Evolutionary conservation across 148 eudicot genomes (phyloP), one percentile per base, ranked within the genome.

Genomic region (Talinum fruticosum): DNA sequence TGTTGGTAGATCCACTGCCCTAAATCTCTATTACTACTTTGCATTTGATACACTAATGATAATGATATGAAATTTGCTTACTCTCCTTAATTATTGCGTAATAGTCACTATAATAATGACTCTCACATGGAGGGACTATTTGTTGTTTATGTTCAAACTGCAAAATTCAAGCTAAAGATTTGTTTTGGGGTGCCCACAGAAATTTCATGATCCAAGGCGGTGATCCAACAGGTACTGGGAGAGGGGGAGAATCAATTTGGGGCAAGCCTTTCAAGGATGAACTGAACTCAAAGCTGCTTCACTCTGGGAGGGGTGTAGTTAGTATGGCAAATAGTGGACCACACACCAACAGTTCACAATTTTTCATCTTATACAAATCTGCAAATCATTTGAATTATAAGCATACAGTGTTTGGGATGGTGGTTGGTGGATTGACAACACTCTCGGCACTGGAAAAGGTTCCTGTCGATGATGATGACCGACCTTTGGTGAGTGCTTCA

Each of bases 141-240:
- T n/a, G 4, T 71, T 72, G 14, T 49, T 15, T 68, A 57, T 37
- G 36, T 59, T 38, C 64, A 16, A 3, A 62, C 32, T 62, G 10
- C 33, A 26, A 41, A 44, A n/a, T 14, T 38, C 70, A 82, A 67
- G 75, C 75, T 78, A 44, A 74, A 32, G 64, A 41, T 51, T 68
- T 51, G 14, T 26, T 66, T 8, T 69, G 23, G 23, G 26, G 2
- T 78, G 30, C 68, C 19, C 82, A 79, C 74, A 95, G 99, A 87
- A 95, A 95, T 80, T 93, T 95, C 78, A 95, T 95, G 99, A 91
- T 95, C 79, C 99, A 95, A 95, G 99, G 99, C 75, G 99, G 99
- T 81, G 99, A 95, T 85, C 99, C 99, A 54, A 93, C 99, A 78
- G 97, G 99, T 37, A 95, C 99, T 30, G 99, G 99, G n/a, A 90